phyloP scores from a whole-genome alignment of 2,329 filamentous ascomycete species.

The Pestalotiopsis fici region DNA sequence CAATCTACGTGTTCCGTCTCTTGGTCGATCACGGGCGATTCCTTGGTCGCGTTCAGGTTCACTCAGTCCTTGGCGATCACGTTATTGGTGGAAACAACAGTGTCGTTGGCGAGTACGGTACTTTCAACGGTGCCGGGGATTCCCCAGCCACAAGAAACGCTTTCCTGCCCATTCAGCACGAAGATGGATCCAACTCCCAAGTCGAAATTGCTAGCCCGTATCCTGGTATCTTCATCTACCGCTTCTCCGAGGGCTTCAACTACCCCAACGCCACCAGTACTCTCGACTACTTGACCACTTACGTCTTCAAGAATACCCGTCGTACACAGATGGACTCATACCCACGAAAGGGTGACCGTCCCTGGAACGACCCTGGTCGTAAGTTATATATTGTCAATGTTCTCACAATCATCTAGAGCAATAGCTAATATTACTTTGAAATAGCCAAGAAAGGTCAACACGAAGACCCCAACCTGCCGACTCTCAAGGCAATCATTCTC shows the following conservation, averaged over 20 bases:
- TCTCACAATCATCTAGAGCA: background rate
- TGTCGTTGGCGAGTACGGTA: constrained; percentile 55
- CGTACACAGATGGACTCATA: constrained; percentile 74
- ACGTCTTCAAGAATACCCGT: constrained; percentile 71
- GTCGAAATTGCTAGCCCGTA: constrained; percentile 80
- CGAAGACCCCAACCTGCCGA: constrained; percentile 57
- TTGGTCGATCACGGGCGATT: constrained; percentile 82
- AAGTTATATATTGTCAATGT: background rate
- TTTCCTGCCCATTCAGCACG: constrained; percentile 83
- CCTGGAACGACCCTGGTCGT: constrained; percentile 90
- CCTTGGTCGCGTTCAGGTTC: constrained; percentile 79
- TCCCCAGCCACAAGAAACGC: constrained; percentile 62
- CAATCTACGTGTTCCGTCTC: constrained; percentile 79
- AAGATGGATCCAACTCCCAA: constrained; percentile 88
- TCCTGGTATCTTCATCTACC: constrained; percentile 93
- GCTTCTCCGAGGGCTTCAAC: constrained; percentile 92
- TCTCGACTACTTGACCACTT: constrained; percentile 73
- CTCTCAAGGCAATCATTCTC: constrained; percentile 85
- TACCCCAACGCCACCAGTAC: constrained; percentile 93
- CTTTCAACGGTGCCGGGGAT: constrained; percentile 43
- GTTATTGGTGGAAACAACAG: constrained; percentile 63
- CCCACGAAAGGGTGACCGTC: constrained; percentile 70
- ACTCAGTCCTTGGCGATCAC: constrained; percentile 80
- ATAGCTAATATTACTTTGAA: background rate
- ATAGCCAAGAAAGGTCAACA: constrained; percentile 47